Percentiles rank a stretch among this genome's conserved stretches.
Evolutionary conservation across 1,284 basidiomycete genomes (phyloP).

Genomic region (Apiotrichum gracile): DNA sequence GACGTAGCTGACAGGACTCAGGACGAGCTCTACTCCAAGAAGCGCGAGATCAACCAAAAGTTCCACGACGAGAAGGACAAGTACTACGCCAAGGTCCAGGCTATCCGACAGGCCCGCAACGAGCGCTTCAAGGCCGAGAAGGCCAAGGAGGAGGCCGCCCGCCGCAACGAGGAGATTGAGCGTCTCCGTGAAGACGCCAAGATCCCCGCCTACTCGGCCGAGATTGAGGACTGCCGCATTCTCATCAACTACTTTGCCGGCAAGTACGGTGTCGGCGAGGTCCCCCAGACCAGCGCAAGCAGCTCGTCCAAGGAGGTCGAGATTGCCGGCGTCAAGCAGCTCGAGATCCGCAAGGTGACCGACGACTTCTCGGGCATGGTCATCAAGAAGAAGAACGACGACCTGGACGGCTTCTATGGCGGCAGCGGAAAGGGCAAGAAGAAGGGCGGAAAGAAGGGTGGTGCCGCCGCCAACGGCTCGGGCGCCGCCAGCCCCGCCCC

Average conservation of each 20-base stretch:
- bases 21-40: constrained; percentile 68
- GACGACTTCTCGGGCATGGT: constrained; percentile 69
- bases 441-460: constrained; percentile 62
- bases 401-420: constrained; percentile 75
- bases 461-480: constrained; percentile 23
- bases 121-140: constrained; percentile 76
- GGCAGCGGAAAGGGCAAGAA: constrained; percentile 58
- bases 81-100: constrained; percentile 72
- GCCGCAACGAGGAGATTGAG: constrained; percentile 73
- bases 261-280: constrained; percentile 53
- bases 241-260: constrained; percentile 79
- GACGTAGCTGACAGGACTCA: constrained; percentile 15
- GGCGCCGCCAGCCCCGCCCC: constrained; percentile 24
- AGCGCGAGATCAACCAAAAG: constrained; percentile 65
- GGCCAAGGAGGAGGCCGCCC: constrained; percentile 72
- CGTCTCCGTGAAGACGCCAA: constrained; percentile 86
- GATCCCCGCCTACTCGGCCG: constrained; percentile 79
- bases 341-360: constrained; percentile 73
- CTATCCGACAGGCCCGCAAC: constrained; percentile 68
- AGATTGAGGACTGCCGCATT: constrained; percentile 84
- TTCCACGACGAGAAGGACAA: constrained; percentile 77
- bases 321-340: constrained; percentile 69
- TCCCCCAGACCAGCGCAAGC: constrained; percentile 36
- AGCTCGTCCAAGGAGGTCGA: constrained; percentile 23
- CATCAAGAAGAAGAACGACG: constrained; percentile 85